A percentile compares a stretch with the other conserved stretches of the same genome.
phyloP scores from a whole-genome alignment of 202 grass and related monocot genomes.

The Elaeis oleifera region DNA sequence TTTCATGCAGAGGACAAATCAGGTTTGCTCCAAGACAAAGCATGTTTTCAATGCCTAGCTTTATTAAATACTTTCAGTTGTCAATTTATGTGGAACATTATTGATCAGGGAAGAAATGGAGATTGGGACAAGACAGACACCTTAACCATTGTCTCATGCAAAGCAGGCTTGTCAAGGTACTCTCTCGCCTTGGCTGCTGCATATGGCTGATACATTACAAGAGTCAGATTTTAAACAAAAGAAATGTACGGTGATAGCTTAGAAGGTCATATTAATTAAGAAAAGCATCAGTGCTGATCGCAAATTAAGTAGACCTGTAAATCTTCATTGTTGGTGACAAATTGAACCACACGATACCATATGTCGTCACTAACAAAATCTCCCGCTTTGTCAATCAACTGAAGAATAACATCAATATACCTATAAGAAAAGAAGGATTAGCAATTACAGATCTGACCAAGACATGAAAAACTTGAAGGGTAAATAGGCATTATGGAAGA shows the following conservation, averaged over 20 bases:
- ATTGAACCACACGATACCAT: slow-evolving; percentile 99
- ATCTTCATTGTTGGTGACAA: slow-evolving; percentile 99
- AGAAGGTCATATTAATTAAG: too few relatives aligned
- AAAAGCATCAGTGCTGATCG: too few relatives aligned
- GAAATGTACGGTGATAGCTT: not conserved
- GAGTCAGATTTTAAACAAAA: not conserved
- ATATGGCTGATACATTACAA: slow-evolving; percentile 49
- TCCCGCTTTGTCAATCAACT: slow-evolving; percentile 95
- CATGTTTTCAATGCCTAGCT: too few relatives aligned
- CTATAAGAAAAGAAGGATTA: slow-evolving; percentile 30
- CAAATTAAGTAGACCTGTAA: slow-evolving; percentile 48
- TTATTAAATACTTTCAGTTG: too few relatives aligned
- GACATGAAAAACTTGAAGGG: too few relatives aligned
- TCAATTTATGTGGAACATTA: too few relatives aligned
- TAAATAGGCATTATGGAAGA: too few relatives aligned
- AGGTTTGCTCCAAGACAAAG: too few relatives aligned
- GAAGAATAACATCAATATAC: slow-evolving; percentile 99
- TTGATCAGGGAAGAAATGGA: too few relatives aligned
- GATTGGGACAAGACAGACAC: slow-evolving; percentile 38
- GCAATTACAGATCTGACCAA: too few relatives aligned
- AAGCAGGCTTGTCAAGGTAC: slow-evolving; percentile 94
- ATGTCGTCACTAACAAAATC: slow-evolving; percentile 99
- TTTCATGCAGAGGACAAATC: too few relatives aligned
- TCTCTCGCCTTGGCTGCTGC: slow-evolving; percentile 93
- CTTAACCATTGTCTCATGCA: slow-evolving; percentile 99